phyloP scores from a whole-genome alignment of 2,329 filamentous ascomycete genomes.

The Sclerotinia trifoliorum region DNA sequence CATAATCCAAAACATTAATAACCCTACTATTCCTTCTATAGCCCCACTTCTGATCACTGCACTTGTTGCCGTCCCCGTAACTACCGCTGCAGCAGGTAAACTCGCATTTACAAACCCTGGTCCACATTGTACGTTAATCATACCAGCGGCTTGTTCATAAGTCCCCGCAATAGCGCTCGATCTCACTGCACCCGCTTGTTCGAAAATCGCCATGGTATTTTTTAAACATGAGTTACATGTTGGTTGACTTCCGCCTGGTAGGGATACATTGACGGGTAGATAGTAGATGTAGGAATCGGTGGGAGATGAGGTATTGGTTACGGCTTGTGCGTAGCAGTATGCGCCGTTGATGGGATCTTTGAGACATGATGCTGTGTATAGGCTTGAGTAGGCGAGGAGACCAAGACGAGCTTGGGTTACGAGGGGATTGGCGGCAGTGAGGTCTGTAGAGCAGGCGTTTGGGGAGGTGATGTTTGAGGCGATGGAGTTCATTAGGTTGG shows the following conservation, averaged over 20 bases:
- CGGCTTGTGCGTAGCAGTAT: constrained; percentile 82
- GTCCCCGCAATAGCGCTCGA: constrained; percentile 64
- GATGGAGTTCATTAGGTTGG: constrained; percentile 58
- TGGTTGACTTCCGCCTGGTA: constrained; percentile 49
- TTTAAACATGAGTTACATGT: constrained; percentile 74
- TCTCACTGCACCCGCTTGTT: constrained; percentile 63
- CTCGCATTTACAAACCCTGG: constrained; percentile 56
- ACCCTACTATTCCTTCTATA: not conserved
- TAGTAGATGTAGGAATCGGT: constrained; percentile 82
- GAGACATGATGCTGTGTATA: constrained; percentile 81
- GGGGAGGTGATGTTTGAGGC: constrained; percentile 62
- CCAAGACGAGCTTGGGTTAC: constrained; percentile 75
- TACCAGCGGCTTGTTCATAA: constrained; percentile 69
- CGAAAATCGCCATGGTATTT: constrained; percentile 80
- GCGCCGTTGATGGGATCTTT: constrained; percentile 61
- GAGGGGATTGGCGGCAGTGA: constrained; percentile 61
- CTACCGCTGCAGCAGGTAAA: constrained; percentile 40
- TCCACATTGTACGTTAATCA: constrained; percentile 68
- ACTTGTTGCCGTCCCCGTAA: not conserved
- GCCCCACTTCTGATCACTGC: not conserved
- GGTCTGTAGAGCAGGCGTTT: constrained; percentile 71
- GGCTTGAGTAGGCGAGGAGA: constrained; percentile 70
- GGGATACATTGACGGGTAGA: constrained; percentile 68
- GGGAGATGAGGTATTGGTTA: constrained; percentile 69
- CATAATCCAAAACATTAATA: not conserved